A percentile compares a stretch with the other conserved stretches of the same genome.
Conservation (phyloP, 441 rosid genomes). For the Cnidoscolus chayamansa region DNA sequence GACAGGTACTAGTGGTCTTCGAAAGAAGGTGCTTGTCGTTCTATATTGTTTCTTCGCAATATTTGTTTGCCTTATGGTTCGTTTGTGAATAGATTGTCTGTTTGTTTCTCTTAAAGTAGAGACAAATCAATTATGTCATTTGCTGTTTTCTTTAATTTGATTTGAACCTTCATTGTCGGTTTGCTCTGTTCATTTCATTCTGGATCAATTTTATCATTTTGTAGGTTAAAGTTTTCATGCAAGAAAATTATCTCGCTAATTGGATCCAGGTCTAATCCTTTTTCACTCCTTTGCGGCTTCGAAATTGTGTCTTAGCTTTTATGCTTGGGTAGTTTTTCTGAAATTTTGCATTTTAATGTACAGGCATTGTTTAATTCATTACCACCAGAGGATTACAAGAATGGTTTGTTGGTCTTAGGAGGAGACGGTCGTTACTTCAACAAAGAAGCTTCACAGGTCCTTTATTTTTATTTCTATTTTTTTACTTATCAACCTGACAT, state of each 20-base stretch:
- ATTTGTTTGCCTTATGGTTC: background rate
- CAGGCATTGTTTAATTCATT: slow-evolving; percentile 88
- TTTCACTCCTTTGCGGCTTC: background rate
- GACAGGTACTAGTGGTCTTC: slow-evolving; percentile 92
- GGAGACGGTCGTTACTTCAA: slow-evolving; percentile 95
- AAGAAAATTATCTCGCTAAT: slow-evolving; percentile 76
- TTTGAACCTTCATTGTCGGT: no score
- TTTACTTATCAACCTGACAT: slow-evolving; percentile 3
- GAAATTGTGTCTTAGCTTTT: slow-evolving; percentile 7
- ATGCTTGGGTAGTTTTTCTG: background rate
- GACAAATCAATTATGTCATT: background rate
- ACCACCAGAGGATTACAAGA: slow-evolving; percentile 73
- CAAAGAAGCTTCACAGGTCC: slow-evolving; percentile 82
- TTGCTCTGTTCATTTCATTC: background rate
- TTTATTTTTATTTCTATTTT: background rate
- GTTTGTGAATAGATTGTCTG: background rate
- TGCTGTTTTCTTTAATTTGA: background rate
- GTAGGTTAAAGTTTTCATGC: slow-evolving; percentile 77
- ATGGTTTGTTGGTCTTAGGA: slow-evolving; percentile 74
- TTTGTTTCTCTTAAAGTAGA: background rate
- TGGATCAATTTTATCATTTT: background rate
- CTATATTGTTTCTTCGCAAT: background rate
- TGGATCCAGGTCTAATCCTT: slow-evolving; percentile 71
- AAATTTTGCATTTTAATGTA: slow-evolving; percentile 19
- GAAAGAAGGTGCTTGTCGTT: slow-evolving; percentile 62